Percentiles rank a stretch among this genome's conserved stretches.
Conservation (phyloP, 352 stramenopile species). For the Globisporangium ultimum region DNA sequence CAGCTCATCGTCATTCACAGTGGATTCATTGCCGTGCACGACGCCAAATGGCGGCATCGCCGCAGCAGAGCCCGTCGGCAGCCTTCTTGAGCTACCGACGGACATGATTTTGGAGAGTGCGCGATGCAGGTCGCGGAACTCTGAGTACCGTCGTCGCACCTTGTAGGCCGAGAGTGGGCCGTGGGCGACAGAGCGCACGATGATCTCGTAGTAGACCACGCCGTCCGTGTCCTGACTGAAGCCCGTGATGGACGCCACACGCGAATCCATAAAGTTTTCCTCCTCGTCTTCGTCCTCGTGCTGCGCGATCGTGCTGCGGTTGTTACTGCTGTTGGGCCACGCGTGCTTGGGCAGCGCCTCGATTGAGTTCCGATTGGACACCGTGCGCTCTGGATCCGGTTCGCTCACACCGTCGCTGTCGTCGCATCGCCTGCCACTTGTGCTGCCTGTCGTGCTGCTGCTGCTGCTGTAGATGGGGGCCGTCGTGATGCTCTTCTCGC, state of each 20-base stretch:
- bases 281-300: slow-evolving; percentile 22
- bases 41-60: not conserved
- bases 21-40: not conserved
- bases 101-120: slow-evolving; percentile 57
- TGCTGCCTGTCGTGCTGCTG: not conserved
- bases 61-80: not conserved
- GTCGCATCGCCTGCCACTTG: not conserved
- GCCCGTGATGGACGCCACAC: slow-evolving; percentile 59
- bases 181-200: slow-evolving; percentile 55
- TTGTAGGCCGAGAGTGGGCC: slow-evolving; percentile 78
- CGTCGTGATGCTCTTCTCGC: slow-evolving; percentile 15
- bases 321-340: slow-evolving; percentile 12
- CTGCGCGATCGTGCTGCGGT: slow-evolving; percentile 12
- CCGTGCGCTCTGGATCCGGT: slow-evolving; percentile 14
- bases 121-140: slow-evolving; percentile 60
- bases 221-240: slow-evolving; percentile 74
- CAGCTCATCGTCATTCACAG: slow-evolving; percentile 4
- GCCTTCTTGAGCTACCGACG: slow-evolving; percentile 5
- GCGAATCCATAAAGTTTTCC: slow-evolving; percentile 74
- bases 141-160: slow-evolving; percentile 70
- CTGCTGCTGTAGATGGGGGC: not conserved
- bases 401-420: not conserved
- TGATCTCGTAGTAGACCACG: slow-evolving; percentile 79
- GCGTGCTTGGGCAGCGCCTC: slow-evolving; percentile 5
- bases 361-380: slow-evolving; percentile 3